phyloP scores from a whole-genome alignment of 2,329 filamentous ascomycete species.

The Diplodia corticola region DNA sequence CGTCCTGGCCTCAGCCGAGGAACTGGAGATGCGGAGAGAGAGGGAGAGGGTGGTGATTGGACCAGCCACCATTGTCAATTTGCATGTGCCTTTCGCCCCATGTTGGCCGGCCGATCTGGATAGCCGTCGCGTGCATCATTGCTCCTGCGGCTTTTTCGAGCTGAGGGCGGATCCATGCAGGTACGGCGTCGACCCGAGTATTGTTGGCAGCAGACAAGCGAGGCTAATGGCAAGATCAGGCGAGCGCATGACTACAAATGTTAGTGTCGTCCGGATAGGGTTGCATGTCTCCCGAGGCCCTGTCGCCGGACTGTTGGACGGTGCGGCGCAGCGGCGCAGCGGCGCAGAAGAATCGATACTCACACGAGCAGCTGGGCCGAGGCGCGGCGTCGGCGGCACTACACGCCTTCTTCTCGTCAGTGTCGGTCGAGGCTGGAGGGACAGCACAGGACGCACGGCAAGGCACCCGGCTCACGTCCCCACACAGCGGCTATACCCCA shows the following conservation, averaged over 20 bases:
- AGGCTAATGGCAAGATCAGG: background rate
- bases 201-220: background rate
- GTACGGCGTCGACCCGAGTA: background rate
- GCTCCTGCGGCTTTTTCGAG: background rate
- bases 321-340: constrained; percentile 13
- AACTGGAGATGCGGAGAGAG: background rate
- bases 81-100: constrained; percentile 17
- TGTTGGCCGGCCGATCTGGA: background rate
- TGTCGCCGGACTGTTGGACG: background rate
- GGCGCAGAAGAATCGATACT: background rate
- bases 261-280: background rate
- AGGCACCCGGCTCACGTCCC: constrained; percentile 8
- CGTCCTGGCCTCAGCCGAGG: background rate
- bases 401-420: too few species aligned
- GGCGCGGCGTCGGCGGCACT: background rate
- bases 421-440: background rate
- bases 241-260: background rate
- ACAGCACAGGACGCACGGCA: background rate
- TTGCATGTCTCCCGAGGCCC: background rate
- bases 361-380: background rate
- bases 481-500: constrained; percentile 18
- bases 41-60: background rate
- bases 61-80: background rate
- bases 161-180: constrained; percentile 13
- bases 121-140: background rate